Base-by-base conservation (phyloP, 768 basidiomycete species). In the Lactarius trivialis region DNA sequence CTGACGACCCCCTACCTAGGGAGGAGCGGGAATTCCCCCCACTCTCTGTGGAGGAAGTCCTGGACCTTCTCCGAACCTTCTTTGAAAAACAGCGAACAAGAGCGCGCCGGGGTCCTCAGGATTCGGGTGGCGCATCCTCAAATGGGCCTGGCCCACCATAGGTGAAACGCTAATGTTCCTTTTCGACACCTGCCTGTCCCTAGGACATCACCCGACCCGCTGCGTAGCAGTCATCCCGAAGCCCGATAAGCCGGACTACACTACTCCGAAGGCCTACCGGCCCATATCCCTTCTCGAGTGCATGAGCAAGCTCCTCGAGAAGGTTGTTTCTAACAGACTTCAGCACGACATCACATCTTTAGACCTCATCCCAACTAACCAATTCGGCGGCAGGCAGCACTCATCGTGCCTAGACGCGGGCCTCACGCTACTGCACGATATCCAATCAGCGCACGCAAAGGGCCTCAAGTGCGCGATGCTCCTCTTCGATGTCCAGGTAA, bases 161-260 rank as follows among this genome's bases (percentile, higher is more conserved):
- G 9, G 34, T 5, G 34, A 34, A 9, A 34, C 34, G 6, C 34
- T 34, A 9, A 34, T 9, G 2, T 34, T 34, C 34, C 8, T 34
- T 2, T 34, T 34, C 8, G 9, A 34, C 9, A 9, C 34, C 4
- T 34, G 34, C 34, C 34, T 34, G 6, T 14, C 36, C 0, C 15
- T 17, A 28, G 71, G 68, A 54, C 66, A 55, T 0, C 56, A 33
- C 14, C 56, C 37, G 2, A 4, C 37, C 1, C 17, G 37, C 15
- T 73, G 60, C 0, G 76, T 73, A 0, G 59, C 74, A 0, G 70
- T 77, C 0, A 64, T 79, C 0, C 55, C 68, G 0, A 80, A 81
- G 56, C 77, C 76, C 0, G 73, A 74, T 0, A 72, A 73, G 41
- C 58, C 70, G 0, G 56, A 72, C 63, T 81, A 81, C 66, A 56